Evolutionary conservation across 2,329 filamentous ascomycete species (phyloP).

Genomic region (Pyrenophora teres): DNA sequence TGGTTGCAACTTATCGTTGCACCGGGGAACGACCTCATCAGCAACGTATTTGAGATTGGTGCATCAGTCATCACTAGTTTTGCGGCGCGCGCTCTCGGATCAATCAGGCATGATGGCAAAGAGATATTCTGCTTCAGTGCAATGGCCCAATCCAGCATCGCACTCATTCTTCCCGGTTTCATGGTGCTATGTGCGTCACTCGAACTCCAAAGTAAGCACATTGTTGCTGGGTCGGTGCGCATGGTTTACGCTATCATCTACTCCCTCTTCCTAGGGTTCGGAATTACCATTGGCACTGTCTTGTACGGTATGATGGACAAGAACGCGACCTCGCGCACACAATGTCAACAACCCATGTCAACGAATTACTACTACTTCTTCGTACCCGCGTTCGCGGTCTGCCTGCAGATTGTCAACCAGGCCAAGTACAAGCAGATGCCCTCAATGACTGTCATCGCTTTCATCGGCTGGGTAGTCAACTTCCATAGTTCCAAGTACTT

Average conservation of each 20-base stretch:
- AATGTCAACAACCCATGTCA: conserved; percentile 53
- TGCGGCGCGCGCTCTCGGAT: conserved; percentile 55
- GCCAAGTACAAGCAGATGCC: conserved; percentile 79
- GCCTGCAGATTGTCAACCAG: conserved; percentile 78
- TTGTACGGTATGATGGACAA: conserved; percentile 56
- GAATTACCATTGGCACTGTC: conserved; percentile 57
- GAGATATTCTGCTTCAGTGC: conserved; percentile 57
- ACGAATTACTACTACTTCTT: conserved; percentile 69
- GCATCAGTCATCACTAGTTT: conserved; percentile 57
- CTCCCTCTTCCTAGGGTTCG: conserved; percentile 57
- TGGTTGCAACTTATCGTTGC: conserved; percentile 75
- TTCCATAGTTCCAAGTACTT: conserved; percentile 72
- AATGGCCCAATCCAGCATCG: conserved; percentile 56
- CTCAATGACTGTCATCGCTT: conserved; percentile 73
- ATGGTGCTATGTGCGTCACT: conserved; percentile 57
- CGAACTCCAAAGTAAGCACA: conserved; percentile 55
- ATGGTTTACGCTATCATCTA: conserved; percentile 61
- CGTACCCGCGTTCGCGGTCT: conserved; percentile 73
- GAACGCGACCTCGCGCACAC: conserved; percentile 52
- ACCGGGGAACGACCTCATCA: conserved; percentile 72
- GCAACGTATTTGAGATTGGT: conserved; percentile 57
- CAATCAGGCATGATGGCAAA: conserved; percentile 48
- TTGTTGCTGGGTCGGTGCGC: conserved; percentile 57
- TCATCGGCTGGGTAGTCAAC: conserved; percentile 76
- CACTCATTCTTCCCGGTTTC: conserved; percentile 57